Conservation (phyloP, 1,139 yeast genomes). For the Pichia terricola region DNA sequence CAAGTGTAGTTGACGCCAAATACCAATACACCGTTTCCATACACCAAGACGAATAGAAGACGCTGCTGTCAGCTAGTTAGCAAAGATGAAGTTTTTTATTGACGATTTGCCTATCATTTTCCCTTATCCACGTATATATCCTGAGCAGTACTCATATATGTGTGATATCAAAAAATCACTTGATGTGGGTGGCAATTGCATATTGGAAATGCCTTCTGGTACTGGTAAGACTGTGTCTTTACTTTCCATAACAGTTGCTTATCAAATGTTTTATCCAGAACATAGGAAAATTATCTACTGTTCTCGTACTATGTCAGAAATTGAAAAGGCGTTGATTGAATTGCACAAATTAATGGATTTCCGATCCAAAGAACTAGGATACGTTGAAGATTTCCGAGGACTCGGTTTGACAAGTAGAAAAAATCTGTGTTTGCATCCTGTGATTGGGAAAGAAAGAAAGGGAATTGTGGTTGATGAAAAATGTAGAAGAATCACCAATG, state of each 20-base stretch:
- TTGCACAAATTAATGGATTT: constrained; percentile 80
- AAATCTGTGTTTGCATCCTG: constrained; percentile 85
- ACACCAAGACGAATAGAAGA: neutral
- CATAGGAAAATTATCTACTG: constrained; percentile 91
- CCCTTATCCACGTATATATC: constrained; percentile 96
- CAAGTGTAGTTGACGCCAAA: too few relatives aligned
- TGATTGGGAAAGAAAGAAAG: constrained; percentile 75
- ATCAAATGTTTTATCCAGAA: constrained; percentile 92
- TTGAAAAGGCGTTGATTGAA: constrained; percentile 95
- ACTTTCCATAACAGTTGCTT: constrained; percentile 84
- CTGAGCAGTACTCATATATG: constrained; percentile 98
- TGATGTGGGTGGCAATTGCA: constrained; percentile 97
- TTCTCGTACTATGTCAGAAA: constrained; percentile 99
- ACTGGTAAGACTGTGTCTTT: constrained; percentile 95
- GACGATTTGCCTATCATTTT: constrained; percentile 93
- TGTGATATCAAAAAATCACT: constrained; percentile 86
- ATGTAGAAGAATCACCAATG: constrained; percentile 90
- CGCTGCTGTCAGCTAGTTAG: neutral
- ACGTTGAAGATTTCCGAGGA: constrained; percentile 82
- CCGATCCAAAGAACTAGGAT: constrained; percentile 73
- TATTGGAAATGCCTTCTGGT: constrained; percentile 99
- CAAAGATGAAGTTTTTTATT: constrained; percentile 53
- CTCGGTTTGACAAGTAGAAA: constrained; percentile 90
- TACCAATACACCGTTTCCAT: too few relatives aligned
- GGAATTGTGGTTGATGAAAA: constrained; percentile 95